Evolutionary conservation across 2,329 filamentous ascomycete species (phyloP).

Genomic region (Fusarium gaditjirri): DNA sequence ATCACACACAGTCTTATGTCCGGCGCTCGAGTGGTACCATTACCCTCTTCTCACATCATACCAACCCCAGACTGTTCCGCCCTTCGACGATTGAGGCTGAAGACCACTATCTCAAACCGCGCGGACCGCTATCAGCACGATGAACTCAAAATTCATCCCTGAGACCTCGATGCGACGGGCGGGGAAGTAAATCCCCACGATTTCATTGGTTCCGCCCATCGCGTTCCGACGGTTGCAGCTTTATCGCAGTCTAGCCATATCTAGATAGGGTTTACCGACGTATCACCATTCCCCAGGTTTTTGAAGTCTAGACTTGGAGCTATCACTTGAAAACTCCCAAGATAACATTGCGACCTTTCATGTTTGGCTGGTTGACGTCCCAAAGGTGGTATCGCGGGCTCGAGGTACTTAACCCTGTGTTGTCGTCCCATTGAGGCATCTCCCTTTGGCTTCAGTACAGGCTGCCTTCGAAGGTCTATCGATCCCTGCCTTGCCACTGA

Average conservation of each 20-base stretch:
- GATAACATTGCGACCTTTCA: neutral
- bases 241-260: conserved; percentile 5
- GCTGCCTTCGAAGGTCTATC: neutral
- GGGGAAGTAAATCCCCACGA: neutral
- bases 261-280: neutral
- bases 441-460: neutral
- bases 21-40: neutral
- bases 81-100: neutral
- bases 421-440: neutral
- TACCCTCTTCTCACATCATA: neutral
- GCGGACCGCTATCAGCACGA: conserved; percentile 14
- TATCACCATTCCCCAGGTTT: conserved; percentile 6
- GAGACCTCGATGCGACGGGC: neutral
- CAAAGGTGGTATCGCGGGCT: neutral
- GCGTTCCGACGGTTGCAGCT: conserved; percentile 19
- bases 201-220: neutral
- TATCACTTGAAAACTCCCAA: neutral
- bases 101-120: neutral
- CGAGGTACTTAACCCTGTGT: conserved; percentile 3
- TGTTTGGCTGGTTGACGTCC: neutral
- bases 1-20: neutral
- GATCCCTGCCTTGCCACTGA: neutral
- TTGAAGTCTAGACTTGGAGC: neutral
- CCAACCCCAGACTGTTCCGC: neutral
- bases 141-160: neutral